Evolutionary conservation across 2,329 filamentous ascomycete species (phyloP).

Genomic region (Neofusicoccum laricinum): DNA sequence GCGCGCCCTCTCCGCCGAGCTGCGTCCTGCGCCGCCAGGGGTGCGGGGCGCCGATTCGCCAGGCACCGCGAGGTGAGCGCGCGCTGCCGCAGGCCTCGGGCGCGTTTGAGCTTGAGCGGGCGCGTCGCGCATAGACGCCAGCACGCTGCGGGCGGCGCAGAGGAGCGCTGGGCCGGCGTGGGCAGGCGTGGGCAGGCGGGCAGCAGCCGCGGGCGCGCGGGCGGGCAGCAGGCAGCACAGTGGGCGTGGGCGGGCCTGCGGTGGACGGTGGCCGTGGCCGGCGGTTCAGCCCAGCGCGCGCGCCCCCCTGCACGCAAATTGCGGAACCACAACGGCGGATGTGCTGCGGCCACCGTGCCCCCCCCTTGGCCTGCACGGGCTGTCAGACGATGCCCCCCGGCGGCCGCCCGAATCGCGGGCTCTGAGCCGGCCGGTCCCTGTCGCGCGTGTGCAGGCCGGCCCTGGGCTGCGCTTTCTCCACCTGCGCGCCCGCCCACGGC

Average conservation of each 20-base stretch:
- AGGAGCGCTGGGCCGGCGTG: neutral
- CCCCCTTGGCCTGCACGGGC: conserved; percentile 12
- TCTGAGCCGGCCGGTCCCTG: conserved; percentile 8
- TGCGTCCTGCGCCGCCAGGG: neutral
- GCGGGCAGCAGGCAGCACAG: too few species aligned
- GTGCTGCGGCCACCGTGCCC: neutral
- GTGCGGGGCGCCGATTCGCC: neutral
- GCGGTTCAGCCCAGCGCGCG: too few species aligned
- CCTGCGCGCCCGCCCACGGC: conserved; percentile 8
- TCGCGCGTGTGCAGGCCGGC: conserved; percentile 1
- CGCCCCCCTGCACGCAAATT: conserved; percentile 10
- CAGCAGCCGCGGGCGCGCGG: neutral
- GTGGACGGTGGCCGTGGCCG: too few species aligned
- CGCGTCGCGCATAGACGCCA: neutral
- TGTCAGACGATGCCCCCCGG: conserved; percentile 12
- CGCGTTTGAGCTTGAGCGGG: neutral
- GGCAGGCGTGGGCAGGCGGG: neutral
- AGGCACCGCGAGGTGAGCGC: neutral
- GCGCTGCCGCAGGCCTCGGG: neutral
- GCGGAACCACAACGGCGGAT: conserved; percentile 13
- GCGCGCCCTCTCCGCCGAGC: neutral
- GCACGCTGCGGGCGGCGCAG: neutral
- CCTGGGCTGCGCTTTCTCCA: conserved; percentile 3
- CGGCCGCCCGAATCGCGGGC: conserved; percentile 5
- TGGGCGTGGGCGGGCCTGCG: too few species aligned